Evolutionary conservation across 1,284 basidiomycete species (phyloP).

Genomic region (Sporisorium iseilematis-ciliati): DNA sequence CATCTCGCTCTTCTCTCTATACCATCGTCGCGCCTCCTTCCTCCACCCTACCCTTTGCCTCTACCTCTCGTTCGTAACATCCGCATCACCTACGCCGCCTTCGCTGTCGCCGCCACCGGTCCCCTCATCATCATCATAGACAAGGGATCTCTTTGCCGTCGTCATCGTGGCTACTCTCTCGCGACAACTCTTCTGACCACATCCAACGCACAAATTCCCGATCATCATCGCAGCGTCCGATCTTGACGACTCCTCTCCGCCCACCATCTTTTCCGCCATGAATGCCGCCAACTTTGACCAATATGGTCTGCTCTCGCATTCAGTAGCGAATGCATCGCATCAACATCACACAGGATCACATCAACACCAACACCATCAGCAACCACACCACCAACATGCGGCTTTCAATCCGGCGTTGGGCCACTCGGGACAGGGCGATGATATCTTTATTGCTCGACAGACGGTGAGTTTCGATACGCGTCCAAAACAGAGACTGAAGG

Average conservation of each 20-base stretch:
- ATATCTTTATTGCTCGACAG: slow-evolving; percentile 53
- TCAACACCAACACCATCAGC: slow-evolving; percentile 49
- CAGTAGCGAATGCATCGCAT: slow-evolving; percentile 44
- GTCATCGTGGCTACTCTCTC: background rate
- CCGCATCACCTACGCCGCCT: slow-evolving; percentile 2
- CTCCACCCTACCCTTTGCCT: slow-evolving; percentile 7
- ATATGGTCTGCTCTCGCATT: slow-evolving; percentile 52
- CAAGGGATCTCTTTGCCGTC: background rate
- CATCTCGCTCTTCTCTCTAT: slow-evolving; percentile 9
- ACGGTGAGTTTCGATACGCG: slow-evolving; percentile 22
- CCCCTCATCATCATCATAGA: background rate
- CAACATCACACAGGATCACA: slow-evolving; percentile 49
- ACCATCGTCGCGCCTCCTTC: slow-evolving; percentile 16
- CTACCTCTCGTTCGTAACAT: background rate
- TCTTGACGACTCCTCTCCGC: slow-evolving; percentile 38
- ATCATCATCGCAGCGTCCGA: slow-evolving; percentile 46
- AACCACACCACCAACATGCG: slow-evolving; percentile 45
- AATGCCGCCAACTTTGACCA: slow-evolving; percentile 54
- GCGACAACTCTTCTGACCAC: background rate
- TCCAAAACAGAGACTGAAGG: background rate
- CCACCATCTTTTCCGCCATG: slow-evolving; percentile 52
- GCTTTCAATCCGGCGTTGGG: slow-evolving; percentile 47
- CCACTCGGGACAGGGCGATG: slow-evolving; percentile 45
- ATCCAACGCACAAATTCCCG: slow-evolving; percentile 1
- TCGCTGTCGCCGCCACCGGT: background rate